A percentile compares a stretch with the other conserved stretches of the same genome.
phyloP scores from a whole-genome alignment of 768 basidiomycete genomes.

The Agrocybe praecox region DNA sequence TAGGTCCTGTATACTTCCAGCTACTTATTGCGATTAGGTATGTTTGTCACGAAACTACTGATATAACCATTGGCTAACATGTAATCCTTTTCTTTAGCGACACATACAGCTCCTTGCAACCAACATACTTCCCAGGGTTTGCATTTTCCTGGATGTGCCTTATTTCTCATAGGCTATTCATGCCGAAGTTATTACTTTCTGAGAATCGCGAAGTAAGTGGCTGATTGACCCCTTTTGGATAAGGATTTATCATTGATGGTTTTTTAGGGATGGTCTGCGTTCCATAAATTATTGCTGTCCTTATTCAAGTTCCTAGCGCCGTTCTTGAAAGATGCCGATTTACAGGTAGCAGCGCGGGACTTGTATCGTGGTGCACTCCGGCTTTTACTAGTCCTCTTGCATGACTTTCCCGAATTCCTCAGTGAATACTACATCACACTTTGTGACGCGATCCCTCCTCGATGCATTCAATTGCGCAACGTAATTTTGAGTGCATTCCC shows the following conservation, averaged over 20 bases:
- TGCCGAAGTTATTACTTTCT: slow-evolving; percentile 90
- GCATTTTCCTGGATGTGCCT: slow-evolving; percentile 98
- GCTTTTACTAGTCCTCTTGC: slow-evolving; percentile 90
- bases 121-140: slow-evolving; percentile 96
- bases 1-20: slow-evolving; percentile 90
- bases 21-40: slow-evolving; percentile 88
- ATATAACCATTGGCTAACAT: background rate
- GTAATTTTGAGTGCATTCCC: slow-evolving; percentile 97
- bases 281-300: slow-evolving; percentile 91
- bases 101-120: slow-evolving; percentile 94
- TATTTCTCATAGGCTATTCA: slow-evolving; percentile 94
- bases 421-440: slow-evolving; percentile 96
- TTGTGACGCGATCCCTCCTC: slow-evolving; percentile 89
- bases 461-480: slow-evolving; percentile 96
- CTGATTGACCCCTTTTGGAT: background rate
- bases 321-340: slow-evolving; percentile 82
- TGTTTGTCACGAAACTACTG: slow-evolving; percentile 11
- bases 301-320: slow-evolving; percentile 94
- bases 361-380: slow-evolving; percentile 91
- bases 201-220: slow-evolving; percentile 80
- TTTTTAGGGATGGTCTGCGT: slow-evolving; percentile 86
- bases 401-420: slow-evolving; percentile 98
- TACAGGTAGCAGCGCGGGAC: slow-evolving; percentile 79
- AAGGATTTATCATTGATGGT: slow-evolving; percentile 3
- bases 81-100: slow-evolving; percentile 57